A percentile compares a stretch with the other conserved stretches of the same genome.
phyloP scores from a whole-genome alignment of 2,329 filamentous ascomycete species.

The Podosphaera xanthii region DNA sequence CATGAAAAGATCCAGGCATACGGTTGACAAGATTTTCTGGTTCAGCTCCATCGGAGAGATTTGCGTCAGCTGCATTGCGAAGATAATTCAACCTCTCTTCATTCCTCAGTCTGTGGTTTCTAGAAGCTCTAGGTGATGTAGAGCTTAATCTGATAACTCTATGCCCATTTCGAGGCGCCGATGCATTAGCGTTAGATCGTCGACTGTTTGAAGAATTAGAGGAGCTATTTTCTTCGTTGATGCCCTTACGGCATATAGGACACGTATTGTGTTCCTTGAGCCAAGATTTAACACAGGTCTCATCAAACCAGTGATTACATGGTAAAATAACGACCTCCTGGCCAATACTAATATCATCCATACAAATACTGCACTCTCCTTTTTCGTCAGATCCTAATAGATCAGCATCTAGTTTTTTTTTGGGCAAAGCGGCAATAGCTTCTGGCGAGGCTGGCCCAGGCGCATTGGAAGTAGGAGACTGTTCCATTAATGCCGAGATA shows the following conservation, averaged over 20 bases:
- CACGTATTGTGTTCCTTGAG: slow-evolving; percentile 81
- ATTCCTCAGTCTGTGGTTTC: slow-evolving; percentile 7
- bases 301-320: slow-evolving; percentile 88
- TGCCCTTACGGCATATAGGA: slow-evolving; percentile 44
- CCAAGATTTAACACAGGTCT: slow-evolving; percentile 62
- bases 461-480: slow-evolving; percentile 51
- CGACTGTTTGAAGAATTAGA: slow-evolving; percentile 3
- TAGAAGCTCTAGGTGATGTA: slow-evolving; percentile 4
- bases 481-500: slow-evolving; percentile 72
- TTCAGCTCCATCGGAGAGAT: slow-evolving; percentile 6
- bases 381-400: slow-evolving; percentile 43
- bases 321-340: slow-evolving; percentile 58
- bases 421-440: slow-evolving; percentile 52
- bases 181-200: slow-evolving; percentile 5
- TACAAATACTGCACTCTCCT: slow-evolving; percentile 84
- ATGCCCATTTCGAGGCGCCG: slow-evolving; percentile 5
- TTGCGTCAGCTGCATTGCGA: slow-evolving; percentile 7
- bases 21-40: background rate
- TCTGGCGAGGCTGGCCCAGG: slow-evolving; percentile 58
- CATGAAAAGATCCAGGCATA: background rate
- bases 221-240: slow-evolving; percentile 8
- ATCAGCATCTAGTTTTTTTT: slow-evolving; percentile 42
- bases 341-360: slow-evolving; percentile 55
- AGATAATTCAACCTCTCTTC: slow-evolving; percentile 14
- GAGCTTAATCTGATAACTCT: slow-evolving; percentile 7